Evolutionary conservation across 139 green algal species (phyloP).

Genomic region (Tetradesmus lagerheimii): DNA sequence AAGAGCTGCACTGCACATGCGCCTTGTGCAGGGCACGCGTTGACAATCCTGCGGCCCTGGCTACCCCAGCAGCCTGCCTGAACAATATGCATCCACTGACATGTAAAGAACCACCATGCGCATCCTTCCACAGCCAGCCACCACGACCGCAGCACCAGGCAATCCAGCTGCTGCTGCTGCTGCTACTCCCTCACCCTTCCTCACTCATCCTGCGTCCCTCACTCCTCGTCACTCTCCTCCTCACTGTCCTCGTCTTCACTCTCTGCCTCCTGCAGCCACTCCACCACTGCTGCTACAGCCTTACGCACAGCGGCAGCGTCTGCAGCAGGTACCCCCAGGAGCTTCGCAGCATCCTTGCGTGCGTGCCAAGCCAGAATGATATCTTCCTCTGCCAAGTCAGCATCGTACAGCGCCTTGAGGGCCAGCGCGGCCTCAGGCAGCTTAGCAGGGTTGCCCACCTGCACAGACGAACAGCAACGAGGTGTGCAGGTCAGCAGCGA

Average conservation of each 20-base stretch:
- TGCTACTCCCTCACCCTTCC: background rate
- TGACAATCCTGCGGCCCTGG: background rate
- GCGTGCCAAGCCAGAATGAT: conserved; percentile 85
- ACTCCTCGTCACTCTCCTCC: conserved; percentile 37
- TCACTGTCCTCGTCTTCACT: conserved; percentile 66
- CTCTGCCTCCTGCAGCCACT: conserved; percentile 86
- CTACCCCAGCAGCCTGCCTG: background rate
- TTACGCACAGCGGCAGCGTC: conserved; percentile 70
- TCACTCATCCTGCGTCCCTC: background rate
- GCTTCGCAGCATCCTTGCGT: conserved; percentile 69
- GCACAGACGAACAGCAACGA: background rate
- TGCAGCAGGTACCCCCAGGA: conserved; percentile 71
- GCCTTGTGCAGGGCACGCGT: background rate
- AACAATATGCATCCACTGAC: background rate
- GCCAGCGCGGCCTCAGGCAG: conserved; percentile 78
- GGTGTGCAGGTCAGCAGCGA: no score
- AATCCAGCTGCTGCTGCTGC: background rate
- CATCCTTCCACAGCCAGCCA: background rate
- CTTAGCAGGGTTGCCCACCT: conserved; percentile 50
- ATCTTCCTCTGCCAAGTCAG: conserved; percentile 91
- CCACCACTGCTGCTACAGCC: conserved; percentile 77
- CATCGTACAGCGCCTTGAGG: conserved; percentile 94
- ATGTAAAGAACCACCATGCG: no score
- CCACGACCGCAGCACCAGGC: background rate
- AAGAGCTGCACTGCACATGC: background rate